Evolutionary conservation across 129 eudicot species (phyloP).

Genomic region (Heracleum sosnowskyi): DNA sequence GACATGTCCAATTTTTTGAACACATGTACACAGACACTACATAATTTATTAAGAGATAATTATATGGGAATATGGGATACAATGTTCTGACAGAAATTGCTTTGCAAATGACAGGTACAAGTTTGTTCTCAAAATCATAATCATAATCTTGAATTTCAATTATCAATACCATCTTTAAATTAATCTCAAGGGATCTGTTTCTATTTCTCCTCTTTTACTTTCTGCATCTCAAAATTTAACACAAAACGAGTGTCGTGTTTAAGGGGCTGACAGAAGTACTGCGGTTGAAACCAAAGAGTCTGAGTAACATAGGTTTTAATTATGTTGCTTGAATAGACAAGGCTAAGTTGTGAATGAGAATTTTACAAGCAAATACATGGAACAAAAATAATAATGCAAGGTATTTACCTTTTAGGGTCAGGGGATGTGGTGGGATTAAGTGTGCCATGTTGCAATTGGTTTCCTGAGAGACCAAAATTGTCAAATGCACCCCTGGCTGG

Average conservation of each 20-base stretch:
- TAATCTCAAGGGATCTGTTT: neutral
- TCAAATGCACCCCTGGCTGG: slow-evolving; percentile 28
- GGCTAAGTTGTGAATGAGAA: neutral
- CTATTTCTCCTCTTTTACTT: too few species aligned
- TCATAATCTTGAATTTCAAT: neutral
- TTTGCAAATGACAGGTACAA: neutral
- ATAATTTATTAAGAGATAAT: neutral
- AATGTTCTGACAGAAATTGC: neutral
- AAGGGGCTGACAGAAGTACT: neutral
- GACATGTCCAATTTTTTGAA: neutral
- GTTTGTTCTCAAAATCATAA: neutral
- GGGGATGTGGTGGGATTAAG: slow-evolving; percentile 21
- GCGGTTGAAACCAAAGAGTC: neutral
- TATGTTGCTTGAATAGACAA: neutral
- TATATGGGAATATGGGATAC: neutral
- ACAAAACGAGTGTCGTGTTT: neutral
- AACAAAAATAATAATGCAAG: neutral
- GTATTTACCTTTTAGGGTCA: slow-evolving; percentile 34
- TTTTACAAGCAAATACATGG: neutral
- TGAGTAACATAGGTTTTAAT: neutral
- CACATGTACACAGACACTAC: neutral
- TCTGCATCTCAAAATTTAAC: neutral
- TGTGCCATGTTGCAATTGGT: slow-evolving; percentile 28
- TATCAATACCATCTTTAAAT: neutral
- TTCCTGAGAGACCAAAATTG: slow-evolving; percentile 25